Evolutionary conservation across 495 filamentous ascomycete genomes (phyloP).

Genomic region (Staphylotrichum longicolle): DNA sequence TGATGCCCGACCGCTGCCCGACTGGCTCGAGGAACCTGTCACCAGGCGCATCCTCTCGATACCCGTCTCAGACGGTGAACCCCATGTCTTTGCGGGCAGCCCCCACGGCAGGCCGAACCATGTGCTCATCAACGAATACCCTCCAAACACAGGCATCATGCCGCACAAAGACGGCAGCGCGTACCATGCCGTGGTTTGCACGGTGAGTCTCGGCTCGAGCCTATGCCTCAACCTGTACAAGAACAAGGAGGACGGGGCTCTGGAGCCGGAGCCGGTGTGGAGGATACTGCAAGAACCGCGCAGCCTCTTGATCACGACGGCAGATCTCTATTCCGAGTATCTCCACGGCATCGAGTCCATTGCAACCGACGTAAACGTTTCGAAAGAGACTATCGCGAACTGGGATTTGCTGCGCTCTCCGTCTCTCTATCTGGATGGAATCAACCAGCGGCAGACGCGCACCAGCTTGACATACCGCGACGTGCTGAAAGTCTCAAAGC

Average conservation of each 20-base stretch:
- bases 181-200: conserved; percentile 85
- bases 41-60: conserved; percentile 62
- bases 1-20: conserved; percentile 63
- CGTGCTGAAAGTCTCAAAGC: conserved; percentile 78
- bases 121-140: conserved; percentile 90
- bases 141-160: conserved; percentile 87
- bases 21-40: conserved; percentile 72
- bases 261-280: conserved; percentile 51
- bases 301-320: conserved; percentile 73
- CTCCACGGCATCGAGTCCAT: conserved; percentile 74
- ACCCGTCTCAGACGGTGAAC: conserved; percentile 36
- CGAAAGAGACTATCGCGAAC: conserved; percentile 67
- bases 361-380: conserved; percentile 57
- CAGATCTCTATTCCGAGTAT: conserved; percentile 65
- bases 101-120: conserved; percentile 83
- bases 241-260: conserved; percentile 54
- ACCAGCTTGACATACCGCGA: conserved; percentile 91
- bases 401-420: conserved; percentile 73
- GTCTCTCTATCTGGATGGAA: conserved; percentile 55
- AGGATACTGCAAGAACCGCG: conserved; percentile 85
- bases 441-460: conserved; percentile 62
- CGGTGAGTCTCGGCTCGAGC: conserved; percentile 75
- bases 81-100: conserved; percentile 62
- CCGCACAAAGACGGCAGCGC: conserved; percentile 90
- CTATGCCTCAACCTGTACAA: conserved; percentile 77